Base-by-base conservation (phyloP, 768 basidiomycete genomes). In the Boletus tomentosulus region DNA sequence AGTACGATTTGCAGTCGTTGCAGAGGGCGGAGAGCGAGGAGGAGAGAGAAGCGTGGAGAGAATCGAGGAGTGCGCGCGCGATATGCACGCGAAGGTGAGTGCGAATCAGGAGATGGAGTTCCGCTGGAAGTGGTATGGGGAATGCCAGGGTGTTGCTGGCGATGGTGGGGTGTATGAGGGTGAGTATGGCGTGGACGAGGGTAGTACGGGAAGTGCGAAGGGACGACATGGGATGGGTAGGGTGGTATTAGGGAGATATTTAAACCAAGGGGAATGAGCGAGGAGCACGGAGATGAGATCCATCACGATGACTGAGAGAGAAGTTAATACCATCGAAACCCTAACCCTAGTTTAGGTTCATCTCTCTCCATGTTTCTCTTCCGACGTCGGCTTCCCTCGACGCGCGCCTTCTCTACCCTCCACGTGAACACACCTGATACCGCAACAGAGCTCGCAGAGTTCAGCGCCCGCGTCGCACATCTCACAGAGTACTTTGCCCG, bases 401-500 rank as follows among this genome's bases (percentile, higher is more conserved):
- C 65, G 11, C 68, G 75, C 45, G 58, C 72, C 39, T 75, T 81
- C 70, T 80, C 79, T 12, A 72, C 73, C 71, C 50, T 90, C 19
- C 81, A 83, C 6, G 69, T 87, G 22, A 74, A 79, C 50, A 78
- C 82, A 1, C 89, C 83, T 3, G 76, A 85, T 10, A 59, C 71
- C 1, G 73, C 78, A 27, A 79, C 79, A 38, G 90, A 92, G 69
- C 63, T 74, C 2, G 71, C 76, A 19, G 73, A 78, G 52, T 87
- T 89, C 64, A 73, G 81, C 16, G 75, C 76, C 22, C 82, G 89
- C 13, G 78, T 83, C n/a, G 70, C 76, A 13, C 80, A 81, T 42
- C 78, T 92, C 73, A 71, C 82, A 16, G 73, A 78, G 2, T 98
- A 91, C 81, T 93, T 93, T 68, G 65, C 76, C 28, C 79, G 78